Evolutionary conservation across 495 filamentous ascomycete species (phyloP).

Genomic region (Tetracladium setigerum): DNA sequence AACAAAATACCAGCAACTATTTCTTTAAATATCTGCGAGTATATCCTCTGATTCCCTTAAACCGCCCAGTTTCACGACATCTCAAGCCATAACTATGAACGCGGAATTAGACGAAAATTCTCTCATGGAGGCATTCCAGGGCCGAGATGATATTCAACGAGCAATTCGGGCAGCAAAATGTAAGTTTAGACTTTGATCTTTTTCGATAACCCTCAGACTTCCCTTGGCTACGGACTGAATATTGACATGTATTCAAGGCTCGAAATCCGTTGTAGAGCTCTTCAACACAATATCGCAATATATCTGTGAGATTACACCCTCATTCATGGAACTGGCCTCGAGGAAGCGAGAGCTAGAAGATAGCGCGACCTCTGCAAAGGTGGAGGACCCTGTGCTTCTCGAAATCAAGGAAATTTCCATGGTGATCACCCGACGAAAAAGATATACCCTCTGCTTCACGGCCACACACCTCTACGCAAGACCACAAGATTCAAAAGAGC

Average conservation of each 20-base stretch:
- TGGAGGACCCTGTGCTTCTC: slow-evolving; percentile 41
- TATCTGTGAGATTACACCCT: slow-evolving; percentile 33
- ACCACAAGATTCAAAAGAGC: slow-evolving; percentile 51
- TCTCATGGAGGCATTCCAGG: slow-evolving; percentile 18
- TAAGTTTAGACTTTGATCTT: slow-evolving; percentile 2
- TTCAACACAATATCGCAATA: slow-evolving; percentile 48
- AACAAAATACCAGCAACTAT: too few relatives aligned
- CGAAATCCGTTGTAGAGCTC: slow-evolving; percentile 27
- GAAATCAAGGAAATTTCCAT: slow-evolving; percentile 69
- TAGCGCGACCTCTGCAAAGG: slow-evolving; percentile 13
- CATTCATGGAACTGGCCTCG: slow-evolving; percentile 27
- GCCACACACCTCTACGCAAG: slow-evolving; percentile 58
- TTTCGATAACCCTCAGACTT: background rate
- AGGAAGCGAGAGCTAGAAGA: slow-evolving; percentile 45
- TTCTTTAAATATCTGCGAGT: too few relatives aligned
- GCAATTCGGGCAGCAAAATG: slow-evolving; percentile 18
- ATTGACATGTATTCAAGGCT: slow-evolving; percentile 9
- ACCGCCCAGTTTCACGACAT: too few relatives aligned
- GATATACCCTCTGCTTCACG: slow-evolving; percentile 73
- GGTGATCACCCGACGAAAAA: slow-evolving; percentile 80
- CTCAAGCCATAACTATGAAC: background rate
- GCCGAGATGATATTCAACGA: slow-evolving; percentile 17
- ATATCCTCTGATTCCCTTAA: too few relatives aligned
- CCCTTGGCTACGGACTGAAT: too few relatives aligned
- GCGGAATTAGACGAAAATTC: slow-evolving; percentile 15